Conservation (phyloP, 2,329 filamentous ascomycete genomes). For the Chaetoscypha palmicola region DNA sequence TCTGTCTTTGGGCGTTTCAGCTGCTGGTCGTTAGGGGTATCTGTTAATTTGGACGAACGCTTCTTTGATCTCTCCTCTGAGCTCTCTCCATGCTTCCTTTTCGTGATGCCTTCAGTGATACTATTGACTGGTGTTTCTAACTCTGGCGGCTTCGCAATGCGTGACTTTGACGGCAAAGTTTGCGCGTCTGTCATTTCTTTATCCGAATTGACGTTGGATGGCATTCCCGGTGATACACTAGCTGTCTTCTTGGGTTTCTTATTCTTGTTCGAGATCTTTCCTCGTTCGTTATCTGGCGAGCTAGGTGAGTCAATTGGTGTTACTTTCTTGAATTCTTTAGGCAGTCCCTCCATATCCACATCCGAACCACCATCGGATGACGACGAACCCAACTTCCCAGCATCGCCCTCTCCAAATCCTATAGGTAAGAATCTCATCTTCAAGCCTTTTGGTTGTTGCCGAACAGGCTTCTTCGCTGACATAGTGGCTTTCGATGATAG, state of each 20-base stretch:
- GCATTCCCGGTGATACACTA: too few relatives aligned
- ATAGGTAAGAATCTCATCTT: constrained; percentile 61
- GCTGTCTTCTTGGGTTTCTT: too few relatives aligned
- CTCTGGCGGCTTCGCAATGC: constrained; percentile 4
- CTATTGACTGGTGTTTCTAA: constrained; percentile 6
- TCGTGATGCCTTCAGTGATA: constrained; percentile 7
- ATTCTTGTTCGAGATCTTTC: too few relatives aligned
- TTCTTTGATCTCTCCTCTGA: constrained; percentile 20
- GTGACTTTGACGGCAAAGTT: constrained; percentile 6
- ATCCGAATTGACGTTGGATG: constrained; percentile 10
- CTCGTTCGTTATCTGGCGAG: too few relatives aligned
- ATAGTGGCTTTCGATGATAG: constrained; percentile 34
- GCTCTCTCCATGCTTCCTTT: constrained; percentile 22
- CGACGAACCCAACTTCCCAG: constrained; percentile 33
- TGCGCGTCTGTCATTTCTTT: constrained; percentile 14
- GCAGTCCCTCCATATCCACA: constrained; percentile 18
- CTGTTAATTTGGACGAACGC: constrained; percentile 24
- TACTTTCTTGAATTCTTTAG: constrained; percentile 9
- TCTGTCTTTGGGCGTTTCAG: constrained; percentile 26
- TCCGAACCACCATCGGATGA: constrained; percentile 18
- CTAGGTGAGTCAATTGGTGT: too few relatives aligned
- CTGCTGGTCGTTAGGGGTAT: constrained; percentile 13
- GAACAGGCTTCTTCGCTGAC: constrained; percentile 44
- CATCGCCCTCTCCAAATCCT: constrained; percentile 44
- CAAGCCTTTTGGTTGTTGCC: constrained; percentile 61